Evolutionary conservation across 73 alveolate genomes (phyloP).

Genomic region (Loxodes magnus): DNA sequence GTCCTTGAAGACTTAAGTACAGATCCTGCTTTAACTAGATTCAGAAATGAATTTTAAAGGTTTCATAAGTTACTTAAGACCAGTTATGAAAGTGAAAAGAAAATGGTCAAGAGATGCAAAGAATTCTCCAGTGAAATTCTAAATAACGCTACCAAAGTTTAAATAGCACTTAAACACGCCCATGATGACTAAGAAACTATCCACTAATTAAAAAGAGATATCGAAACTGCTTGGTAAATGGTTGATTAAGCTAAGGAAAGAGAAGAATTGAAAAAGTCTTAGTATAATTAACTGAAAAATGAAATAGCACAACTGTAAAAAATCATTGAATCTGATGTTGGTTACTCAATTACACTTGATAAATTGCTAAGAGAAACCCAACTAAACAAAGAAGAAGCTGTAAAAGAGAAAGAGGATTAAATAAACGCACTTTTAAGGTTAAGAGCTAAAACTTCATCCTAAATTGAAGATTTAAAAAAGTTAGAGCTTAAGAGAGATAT

Average conservation of each 20-base stretch:
- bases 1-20: constrained; percentile 78
- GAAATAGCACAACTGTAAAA: constrained; percentile 36
- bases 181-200: constrained; percentile 52
- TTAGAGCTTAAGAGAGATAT: constrained; percentile 2
- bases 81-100: constrained; percentile 65
- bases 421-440: background rate
- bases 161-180: constrained; percentile 61
- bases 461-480: no score
- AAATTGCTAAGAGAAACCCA: constrained; percentile 12
- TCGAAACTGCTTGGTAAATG: constrained; percentile 23
- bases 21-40: constrained; percentile 60
- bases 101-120: constrained; percentile 81
- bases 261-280: constrained; percentile 32
- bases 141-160: constrained; percentile 56
- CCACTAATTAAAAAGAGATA: constrained; percentile 22
- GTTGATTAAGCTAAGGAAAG: constrained; percentile 30
- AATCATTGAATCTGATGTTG: constrained; percentile 9
- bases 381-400: constrained; percentile 8
- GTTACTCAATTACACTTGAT: background rate
- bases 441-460: no score
- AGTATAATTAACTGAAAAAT: constrained; percentile 15
- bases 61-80: constrained; percentile 70
- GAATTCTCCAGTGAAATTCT: constrained; percentile 67
- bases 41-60: constrained; percentile 68
- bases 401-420: constrained; percentile 10